phyloP scores from a whole-genome alignment of 1,284 basidiomycete genomes.

The Papiliotrema laurentii region DNA sequence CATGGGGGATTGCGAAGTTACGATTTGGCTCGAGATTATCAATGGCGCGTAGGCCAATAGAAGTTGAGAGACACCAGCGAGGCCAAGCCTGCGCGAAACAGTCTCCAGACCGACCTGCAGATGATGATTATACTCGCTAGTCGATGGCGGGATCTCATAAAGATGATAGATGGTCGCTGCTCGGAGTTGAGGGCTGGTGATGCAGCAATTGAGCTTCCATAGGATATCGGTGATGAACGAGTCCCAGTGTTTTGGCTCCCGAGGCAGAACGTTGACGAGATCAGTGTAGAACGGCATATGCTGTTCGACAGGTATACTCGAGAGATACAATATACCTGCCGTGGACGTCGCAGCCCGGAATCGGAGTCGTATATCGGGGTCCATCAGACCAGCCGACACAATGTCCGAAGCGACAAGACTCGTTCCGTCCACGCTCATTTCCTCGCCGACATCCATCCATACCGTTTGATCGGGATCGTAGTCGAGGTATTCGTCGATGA shows the following conservation, averaged over 20 bases:
- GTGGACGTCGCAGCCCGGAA: constrained; percentile 66
- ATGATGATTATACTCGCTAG: constrained; percentile 54
- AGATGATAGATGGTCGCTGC: constrained; percentile 84
- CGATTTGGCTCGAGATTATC: constrained; percentile 49
- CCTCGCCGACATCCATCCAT: constrained; percentile 32
- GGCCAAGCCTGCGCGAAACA: constrained; percentile 65
- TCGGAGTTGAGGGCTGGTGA: constrained; percentile 73
- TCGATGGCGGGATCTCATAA: constrained; percentile 61
- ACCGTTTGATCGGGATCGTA: constrained; percentile 53
- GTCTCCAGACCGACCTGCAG: constrained; percentile 62
- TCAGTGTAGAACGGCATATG: constrained; percentile 26
- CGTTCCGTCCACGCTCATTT: constrained; percentile 15
- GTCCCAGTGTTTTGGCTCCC: constrained; percentile 50
- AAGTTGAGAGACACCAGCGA: constrained; percentile 60
- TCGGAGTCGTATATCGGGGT: constrained; percentile 79
- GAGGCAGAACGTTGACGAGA: constrained; percentile 13
- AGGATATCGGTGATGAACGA: constrained; percentile 72
- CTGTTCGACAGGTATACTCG: constrained; percentile 13
- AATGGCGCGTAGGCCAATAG: constrained; percentile 76
- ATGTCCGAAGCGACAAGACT: constrained; percentile 28
- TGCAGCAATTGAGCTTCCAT: constrained; percentile 75
- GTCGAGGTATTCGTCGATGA: constrained; percentile 63
- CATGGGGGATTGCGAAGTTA: constrained; percentile 55
- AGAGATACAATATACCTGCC: constrained; percentile 47
- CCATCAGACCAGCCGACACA: constrained; percentile 59